phyloP scores from a whole-genome alignment of 345 rosid species.

The Hirschfeldia incana region DNA sequence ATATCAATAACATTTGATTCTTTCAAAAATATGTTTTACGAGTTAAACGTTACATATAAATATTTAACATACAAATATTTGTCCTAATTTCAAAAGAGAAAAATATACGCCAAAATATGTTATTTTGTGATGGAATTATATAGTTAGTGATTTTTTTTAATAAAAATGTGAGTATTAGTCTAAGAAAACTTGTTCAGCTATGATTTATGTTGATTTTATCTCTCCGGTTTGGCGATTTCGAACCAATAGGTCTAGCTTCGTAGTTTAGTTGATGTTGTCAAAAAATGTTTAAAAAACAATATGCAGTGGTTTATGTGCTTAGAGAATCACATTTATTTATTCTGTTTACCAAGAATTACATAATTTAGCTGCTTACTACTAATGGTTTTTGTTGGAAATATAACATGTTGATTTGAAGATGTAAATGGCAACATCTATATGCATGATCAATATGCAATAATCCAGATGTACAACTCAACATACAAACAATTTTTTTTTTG shows the following conservation, averaged over 20 bases:
- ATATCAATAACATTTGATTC: neutral
- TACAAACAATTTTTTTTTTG: neutral
- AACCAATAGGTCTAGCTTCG: no score
- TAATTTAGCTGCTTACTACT: neutral
- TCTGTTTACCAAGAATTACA: neutral
- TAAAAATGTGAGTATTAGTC: neutral
- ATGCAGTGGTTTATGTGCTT: neutral
- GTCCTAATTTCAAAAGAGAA: neutral
- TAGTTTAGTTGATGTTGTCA: no score
- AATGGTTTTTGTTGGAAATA: neutral
- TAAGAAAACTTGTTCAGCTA: no score
- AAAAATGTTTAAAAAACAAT: no score
- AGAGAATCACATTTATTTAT: neutral
- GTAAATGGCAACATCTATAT: neutral
- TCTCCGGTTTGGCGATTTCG: no score
- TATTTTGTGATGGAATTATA: neutral
- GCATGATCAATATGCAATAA: neutral
- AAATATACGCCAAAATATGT: neutral
- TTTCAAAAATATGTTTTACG: no score
- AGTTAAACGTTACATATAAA: no score
- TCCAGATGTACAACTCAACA: neutral
- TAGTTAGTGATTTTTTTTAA: neutral
- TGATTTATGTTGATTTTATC: no score
- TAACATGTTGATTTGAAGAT: conserved; percentile 1
- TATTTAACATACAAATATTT: neutral